Conservation (phyloP, 108 stramenopile species). For the Skeletonema menzelii region DNA sequence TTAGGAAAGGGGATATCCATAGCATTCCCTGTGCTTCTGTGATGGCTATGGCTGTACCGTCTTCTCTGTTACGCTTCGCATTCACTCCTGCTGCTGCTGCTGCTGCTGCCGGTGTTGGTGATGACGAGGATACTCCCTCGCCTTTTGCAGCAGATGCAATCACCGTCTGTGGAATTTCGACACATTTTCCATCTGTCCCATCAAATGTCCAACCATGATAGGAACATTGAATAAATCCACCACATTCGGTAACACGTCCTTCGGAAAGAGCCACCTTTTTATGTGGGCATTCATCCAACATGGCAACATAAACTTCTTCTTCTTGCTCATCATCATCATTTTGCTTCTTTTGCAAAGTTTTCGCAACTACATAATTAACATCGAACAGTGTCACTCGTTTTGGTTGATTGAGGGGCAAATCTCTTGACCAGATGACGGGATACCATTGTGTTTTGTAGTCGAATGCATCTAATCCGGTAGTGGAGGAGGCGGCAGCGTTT, state of each 20-base stretch:
- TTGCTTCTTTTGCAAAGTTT: constrained; percentile 8
- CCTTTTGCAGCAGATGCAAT: constrained; percentile 4
- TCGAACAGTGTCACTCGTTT: constrained; percentile 72
- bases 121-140: neutral
- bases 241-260: constrained; percentile 58
- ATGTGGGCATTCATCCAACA: constrained; percentile 69
- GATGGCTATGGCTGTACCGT: constrained; percentile 52
- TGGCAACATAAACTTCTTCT: constrained; percentile 40
- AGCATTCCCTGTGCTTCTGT: constrained; percentile 52
- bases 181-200: constrained; percentile 51
- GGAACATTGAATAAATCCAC: constrained; percentile 59
- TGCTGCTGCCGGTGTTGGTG: no score
- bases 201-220: constrained; percentile 80
- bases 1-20: constrained; percentile 58
- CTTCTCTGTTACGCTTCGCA: constrained; percentile 19
- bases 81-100: neutral
- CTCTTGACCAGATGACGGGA: constrained; percentile 62
- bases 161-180: constrained; percentile 62
- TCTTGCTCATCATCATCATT: neutral
- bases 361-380: constrained; percentile 66
- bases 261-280: constrained; percentile 60
- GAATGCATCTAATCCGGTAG: constrained; percentile 45
- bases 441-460: constrained; percentile 67
- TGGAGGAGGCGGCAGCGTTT: neutral
- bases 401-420: constrained; percentile 55